Evolutionary conservation across 2,329 filamentous ascomycete species (phyloP).

Genomic region (Stromatinia cepivora): DNA sequence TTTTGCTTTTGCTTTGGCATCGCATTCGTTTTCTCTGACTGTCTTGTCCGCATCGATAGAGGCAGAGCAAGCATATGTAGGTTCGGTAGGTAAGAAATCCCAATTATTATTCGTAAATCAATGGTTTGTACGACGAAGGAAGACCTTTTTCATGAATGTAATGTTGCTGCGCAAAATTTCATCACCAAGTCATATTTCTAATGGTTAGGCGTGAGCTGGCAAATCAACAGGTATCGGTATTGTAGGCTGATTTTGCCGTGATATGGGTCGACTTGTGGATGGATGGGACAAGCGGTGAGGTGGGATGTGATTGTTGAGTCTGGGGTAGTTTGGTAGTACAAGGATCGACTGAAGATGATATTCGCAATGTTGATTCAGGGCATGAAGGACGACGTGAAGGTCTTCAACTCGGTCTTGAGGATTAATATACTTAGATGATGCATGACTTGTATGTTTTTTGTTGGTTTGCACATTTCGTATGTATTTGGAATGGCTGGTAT

Average conservation of each 20-base stretch:
- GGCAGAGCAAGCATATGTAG: not conserved
- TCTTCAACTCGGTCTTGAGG: slow-evolving; percentile 4
- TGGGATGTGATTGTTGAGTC: not conserved
- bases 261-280: not conserved
- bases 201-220: slow-evolving; percentile 24
- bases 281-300: slow-evolving; percentile 5
- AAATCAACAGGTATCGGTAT: slow-evolving; percentile 17
- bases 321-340: slow-evolving; percentile 3
- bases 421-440: not conserved
- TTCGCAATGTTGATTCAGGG: not conserved
- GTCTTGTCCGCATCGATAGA: slow-evolving; percentile 21
- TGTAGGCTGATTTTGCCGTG: slow-evolving; percentile 20
- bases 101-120: slow-evolving; percentile 13
- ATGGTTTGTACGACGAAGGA: slow-evolving; percentile 3
- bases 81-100: not conserved
- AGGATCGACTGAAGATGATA: not conserved
- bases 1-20: slow-evolving; percentile 7
- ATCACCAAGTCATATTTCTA: slow-evolving; percentile 20
- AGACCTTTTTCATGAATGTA: slow-evolving; percentile 8
- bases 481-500: slow-evolving; percentile 1
- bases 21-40: slow-evolving; percentile 6
- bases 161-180: slow-evolving; percentile 17
- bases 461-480: not conserved
- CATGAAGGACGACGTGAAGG: not conserved
- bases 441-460: not conserved